phyloP scores from a whole-genome alignment of 192 early-diverging fungal genomes.

The Entomortierella beljakovae region DNA sequence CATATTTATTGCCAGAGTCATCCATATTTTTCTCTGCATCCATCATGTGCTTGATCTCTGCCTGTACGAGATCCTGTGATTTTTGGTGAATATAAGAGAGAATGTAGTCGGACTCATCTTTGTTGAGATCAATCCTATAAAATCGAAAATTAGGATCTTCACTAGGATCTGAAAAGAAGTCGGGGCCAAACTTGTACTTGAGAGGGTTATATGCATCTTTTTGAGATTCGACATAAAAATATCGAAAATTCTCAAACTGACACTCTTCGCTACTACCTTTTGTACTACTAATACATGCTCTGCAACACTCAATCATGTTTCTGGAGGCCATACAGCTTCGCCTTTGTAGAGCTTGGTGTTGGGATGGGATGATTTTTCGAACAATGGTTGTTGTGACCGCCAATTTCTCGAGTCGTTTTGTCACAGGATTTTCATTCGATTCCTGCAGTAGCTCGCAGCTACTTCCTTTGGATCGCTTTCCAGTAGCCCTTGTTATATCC shows the following conservation, averaged over 20 bases:
- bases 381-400: background rate
- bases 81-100: background rate
- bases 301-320: background rate
- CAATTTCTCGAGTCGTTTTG: background rate
- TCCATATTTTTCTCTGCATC: background rate
- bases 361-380: background rate
- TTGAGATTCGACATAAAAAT: background rate
- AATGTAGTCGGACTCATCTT: background rate
- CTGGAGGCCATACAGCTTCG: background rate
- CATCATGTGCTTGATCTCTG: background rate
- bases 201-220: background rate
- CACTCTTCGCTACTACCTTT: background rate
- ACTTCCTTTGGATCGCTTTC: no score
- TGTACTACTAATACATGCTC: background rate
- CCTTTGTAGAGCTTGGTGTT: background rate
- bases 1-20: background rate
- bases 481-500: no score
- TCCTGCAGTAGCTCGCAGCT: no score
- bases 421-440: background rate
- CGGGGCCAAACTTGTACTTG: background rate
- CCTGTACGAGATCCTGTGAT: background rate
- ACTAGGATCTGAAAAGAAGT: constrained; percentile 20
- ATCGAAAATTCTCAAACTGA: background rate
- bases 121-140: background rate
- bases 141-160: background rate